Conservation (phyloP, 345 rosid species). For the Eucalyptus sp. region DNA sequence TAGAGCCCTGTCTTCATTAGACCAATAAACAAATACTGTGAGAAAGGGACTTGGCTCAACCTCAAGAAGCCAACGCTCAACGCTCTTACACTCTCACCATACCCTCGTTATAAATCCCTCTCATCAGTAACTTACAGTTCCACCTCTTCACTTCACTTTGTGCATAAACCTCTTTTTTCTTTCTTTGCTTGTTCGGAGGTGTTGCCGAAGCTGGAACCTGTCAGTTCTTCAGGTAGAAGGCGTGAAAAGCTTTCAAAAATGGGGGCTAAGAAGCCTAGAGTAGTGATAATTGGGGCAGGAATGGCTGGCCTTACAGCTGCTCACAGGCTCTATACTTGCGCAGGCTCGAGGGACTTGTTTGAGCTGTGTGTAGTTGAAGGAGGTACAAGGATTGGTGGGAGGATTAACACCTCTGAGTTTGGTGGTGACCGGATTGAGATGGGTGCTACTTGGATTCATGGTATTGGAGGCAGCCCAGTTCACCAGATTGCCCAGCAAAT, state of each 20-base stretch:
- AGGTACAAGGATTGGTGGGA: slow-evolving; percentile 82
- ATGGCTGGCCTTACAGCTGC: slow-evolving; percentile 98
- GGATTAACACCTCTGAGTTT: slow-evolving; percentile 84
- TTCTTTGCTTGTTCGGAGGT: background rate
- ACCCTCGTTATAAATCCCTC: slow-evolving; percentile 22
- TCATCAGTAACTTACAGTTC: background rate
- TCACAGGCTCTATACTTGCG: slow-evolving; percentile 56
- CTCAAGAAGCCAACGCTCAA: background rate
- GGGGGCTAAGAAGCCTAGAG: slow-evolving; percentile 85
- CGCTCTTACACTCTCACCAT: background rate
- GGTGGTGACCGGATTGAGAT: slow-evolving; percentile 86
- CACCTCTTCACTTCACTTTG: background rate
- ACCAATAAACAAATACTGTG: background rate
- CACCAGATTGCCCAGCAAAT: slow-evolving; percentile 59
- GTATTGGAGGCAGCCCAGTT: slow-evolving; percentile 88
- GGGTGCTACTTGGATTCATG: slow-evolving; percentile 99
- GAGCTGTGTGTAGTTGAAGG: slow-evolving; percentile 86
- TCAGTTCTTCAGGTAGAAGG: background rate
- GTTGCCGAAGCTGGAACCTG: background rate
- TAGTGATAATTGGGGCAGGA: slow-evolving; percentile 93
- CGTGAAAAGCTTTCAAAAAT: background rate
- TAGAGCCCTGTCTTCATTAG: slow-evolving; percentile 44
- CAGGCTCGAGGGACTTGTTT: slow-evolving; percentile 30
- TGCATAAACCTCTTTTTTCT: background rate
- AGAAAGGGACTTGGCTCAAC: background rate